Percentiles rank a stretch among this genome's conserved stretches.
Evolutionary conservation across 2,329 filamentous ascomycete species (phyloP).

Genomic region (Penicillium corylophilum): DNA sequence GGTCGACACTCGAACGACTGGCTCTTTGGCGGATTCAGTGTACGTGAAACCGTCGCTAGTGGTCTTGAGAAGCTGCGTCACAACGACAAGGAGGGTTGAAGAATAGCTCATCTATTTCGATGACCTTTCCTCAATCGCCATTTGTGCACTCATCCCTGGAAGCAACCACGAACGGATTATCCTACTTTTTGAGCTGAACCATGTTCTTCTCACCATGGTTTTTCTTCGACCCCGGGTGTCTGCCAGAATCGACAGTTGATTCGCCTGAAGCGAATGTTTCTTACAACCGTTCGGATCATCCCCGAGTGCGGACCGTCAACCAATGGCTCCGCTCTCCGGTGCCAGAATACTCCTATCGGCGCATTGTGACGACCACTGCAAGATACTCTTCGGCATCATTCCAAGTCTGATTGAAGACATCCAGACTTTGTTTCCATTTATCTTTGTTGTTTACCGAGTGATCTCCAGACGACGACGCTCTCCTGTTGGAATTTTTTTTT

Average conservation of each 20-base stretch:
- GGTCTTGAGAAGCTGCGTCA: constrained; percentile 38
- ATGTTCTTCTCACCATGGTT: background rate
- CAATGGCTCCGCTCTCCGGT: background rate
- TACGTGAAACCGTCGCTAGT: constrained; percentile 47
- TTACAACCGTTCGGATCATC: background rate
- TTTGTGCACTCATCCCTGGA: background rate
- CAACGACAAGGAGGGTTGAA: constrained; percentile 30
- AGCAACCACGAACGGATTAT: background rate
- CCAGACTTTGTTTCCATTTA: background rate
- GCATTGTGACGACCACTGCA: background rate
- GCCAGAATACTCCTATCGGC: background rate
- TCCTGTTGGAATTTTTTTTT: background rate
- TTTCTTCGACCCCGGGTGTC: background rate
- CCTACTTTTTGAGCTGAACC: background rate
- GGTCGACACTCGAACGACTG: constrained; percentile 54
- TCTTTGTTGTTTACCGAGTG: background rate
- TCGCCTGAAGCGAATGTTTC: background rate
- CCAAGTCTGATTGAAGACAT: background rate
- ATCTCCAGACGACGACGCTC: background rate
- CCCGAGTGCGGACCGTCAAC: background rate
- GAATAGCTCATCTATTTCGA: background rate
- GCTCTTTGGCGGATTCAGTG: constrained; percentile 51
- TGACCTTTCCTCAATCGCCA: background rate
- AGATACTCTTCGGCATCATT: background rate
- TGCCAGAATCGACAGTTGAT: background rate